Percentiles rank a stretch among this genome's conserved stretches.
Conservation (phyloP, 179 eudicot species). For the Dionaea muscipula region DNA sequence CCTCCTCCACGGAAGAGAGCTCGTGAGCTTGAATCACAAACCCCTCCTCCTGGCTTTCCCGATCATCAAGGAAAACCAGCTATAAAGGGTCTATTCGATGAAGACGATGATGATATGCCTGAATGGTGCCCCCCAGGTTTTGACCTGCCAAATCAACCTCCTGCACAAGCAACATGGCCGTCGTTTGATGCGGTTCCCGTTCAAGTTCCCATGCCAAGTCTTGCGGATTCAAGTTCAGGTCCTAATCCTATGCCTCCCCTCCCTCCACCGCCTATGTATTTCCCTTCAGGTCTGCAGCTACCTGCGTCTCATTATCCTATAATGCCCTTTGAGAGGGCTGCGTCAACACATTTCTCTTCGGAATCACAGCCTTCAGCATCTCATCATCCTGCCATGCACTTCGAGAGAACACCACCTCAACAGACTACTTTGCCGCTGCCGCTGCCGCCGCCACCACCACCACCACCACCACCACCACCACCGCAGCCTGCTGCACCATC, state of each 20-base stretch:
- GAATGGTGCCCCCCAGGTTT: slow-evolving; percentile 65
- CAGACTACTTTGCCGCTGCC: slow-evolving; percentile 1
- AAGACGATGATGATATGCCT: slow-evolving; percentile 79
- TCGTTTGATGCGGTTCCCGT: slow-evolving; percentile 13
- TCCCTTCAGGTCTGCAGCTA: no score
- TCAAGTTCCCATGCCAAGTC: slow-evolving; percentile 12
- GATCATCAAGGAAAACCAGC: slow-evolving; percentile 6
- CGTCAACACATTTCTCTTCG: slow-evolving; percentile 10
- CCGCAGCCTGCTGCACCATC: no score
- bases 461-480: background rate
- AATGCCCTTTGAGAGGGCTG: background rate
- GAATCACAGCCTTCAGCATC: slow-evolving; percentile 8
- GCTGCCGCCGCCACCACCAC: slow-evolving; percentile 1
- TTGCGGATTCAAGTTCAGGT: slow-evolving; percentile 16
- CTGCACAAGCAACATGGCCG: slow-evolving; percentile 10
- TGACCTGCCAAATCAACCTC: slow-evolving; percentile 12
- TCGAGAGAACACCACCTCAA: slow-evolving; percentile 9
- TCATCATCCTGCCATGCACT: slow-evolving; percentile 5
- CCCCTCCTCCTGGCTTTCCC: slow-evolving; percentile 6
- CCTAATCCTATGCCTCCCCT: slow-evolving; percentile 14
- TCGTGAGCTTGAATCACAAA: slow-evolving; percentile 9
- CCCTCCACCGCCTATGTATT: slow-evolving; percentile 4
- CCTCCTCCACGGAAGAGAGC: slow-evolving; percentile 3
- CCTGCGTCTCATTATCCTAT: no score
- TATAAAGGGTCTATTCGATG: slow-evolving; percentile 32